These are phyloP conservation scores for Mytilinidion resinicola DNA, from an alignment of 495 filamentous ascomycete species.

Conservation along the genomic window DNA sequence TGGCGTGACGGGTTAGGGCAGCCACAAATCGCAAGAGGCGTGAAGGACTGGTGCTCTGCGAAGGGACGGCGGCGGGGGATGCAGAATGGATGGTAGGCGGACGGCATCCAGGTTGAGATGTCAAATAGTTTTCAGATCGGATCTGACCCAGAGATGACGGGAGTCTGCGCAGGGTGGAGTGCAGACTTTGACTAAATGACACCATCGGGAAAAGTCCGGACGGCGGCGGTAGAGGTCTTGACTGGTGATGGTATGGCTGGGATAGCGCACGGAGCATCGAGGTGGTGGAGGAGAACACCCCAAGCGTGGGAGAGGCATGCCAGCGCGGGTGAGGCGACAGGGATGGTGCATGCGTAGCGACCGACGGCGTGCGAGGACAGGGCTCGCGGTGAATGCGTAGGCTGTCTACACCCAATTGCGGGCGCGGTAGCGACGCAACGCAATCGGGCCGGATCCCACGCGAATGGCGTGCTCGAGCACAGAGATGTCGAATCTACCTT, in stretches of 20 bases:
- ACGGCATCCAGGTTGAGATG: neutral
- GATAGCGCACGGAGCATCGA: neutral
- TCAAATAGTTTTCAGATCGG: no score
- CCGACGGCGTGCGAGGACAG: neutral
- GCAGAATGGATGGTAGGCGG: neutral
- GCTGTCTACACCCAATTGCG: neutral
- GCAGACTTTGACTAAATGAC: no score
- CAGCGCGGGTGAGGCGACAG: conserved; percentile 21
- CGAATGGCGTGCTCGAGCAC: conserved; percentile 22
- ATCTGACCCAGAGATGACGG: no score
- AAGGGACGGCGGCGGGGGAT: neutral
- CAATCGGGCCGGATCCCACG: conserved; percentile 2
- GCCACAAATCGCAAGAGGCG: neutral
- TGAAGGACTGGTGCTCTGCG: neutral
- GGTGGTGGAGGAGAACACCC: neutral
- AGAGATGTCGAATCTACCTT: conserved; percentile 16
- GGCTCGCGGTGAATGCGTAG: neutral
- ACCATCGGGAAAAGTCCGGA: no score
- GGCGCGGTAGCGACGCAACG: neutral
- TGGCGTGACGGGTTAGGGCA: conserved; percentile 3
- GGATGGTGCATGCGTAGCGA: conserved; percentile 6
- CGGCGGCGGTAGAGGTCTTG: no score
- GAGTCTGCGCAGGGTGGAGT: no score
- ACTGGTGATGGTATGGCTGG: no score
- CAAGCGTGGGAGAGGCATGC: conserved; percentile 3